Percentiles rank a stretch among this genome's conserved stretches.
phyloP scores from a whole-genome alignment of 2,329 filamentous ascomycete genomes.

The Fusarium sp. region DNA sequence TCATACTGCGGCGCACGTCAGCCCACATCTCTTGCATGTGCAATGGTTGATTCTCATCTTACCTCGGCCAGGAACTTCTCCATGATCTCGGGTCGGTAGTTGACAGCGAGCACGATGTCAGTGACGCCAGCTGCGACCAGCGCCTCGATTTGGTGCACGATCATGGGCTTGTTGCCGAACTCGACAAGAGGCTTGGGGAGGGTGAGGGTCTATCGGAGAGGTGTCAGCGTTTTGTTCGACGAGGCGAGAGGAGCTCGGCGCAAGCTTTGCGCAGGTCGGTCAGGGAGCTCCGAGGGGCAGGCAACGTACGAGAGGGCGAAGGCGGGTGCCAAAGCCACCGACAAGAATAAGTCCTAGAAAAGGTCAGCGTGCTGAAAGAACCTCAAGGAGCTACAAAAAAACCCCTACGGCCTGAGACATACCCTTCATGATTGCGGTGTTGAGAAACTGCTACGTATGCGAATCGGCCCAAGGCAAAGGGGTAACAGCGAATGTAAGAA shows the following conservation, averaged over 20 bases:
- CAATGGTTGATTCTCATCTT: conserved; percentile 25
- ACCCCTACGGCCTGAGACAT: conserved; percentile 15
- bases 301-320: conserved; percentile 88
- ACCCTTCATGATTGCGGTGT: conserved; percentile 53
- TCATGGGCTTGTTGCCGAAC: conserved; percentile 99
- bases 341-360: conserved; percentile 94
- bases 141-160: conserved; percentile 96
- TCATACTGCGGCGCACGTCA: conserved; percentile 73
- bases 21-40: neutral
- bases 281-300: conserved; percentile 19
- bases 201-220: conserved; percentile 80
- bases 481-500: conserved; percentile 39
- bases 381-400: neutral
- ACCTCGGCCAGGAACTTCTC: conserved; percentile 92
- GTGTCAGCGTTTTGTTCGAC: conserved; percentile 35
- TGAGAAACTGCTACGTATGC: conserved; percentile 33
- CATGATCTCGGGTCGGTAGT: conserved; percentile 99
- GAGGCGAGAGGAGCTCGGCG: conserved; percentile 12
- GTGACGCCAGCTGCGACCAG: conserved; percentile 94
- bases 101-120: conserved; percentile 97
- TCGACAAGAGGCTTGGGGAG: conserved; percentile 98
- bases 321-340: conserved; percentile 97
- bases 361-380: conserved; percentile 31
- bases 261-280: conserved; percentile 17
- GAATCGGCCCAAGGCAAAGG: conserved; percentile 33